Conservation (phyloP, 305 asterid genomes). For the Solanum chacoense region DNA sequence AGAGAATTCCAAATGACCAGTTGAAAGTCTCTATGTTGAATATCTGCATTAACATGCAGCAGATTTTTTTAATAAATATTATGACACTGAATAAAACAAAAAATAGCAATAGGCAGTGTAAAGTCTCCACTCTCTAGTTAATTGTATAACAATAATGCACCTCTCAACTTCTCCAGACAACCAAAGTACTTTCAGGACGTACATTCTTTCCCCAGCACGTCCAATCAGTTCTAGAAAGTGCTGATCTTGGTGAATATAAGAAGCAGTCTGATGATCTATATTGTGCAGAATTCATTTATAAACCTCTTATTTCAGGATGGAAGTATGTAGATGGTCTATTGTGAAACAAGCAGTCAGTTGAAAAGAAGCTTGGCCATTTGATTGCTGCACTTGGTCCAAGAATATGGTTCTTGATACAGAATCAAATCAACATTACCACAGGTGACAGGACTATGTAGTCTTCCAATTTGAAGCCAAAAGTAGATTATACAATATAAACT, state of each 20-base stretch:
- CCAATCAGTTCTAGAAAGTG: not conserved
- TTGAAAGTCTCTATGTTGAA: conserved; percentile 74
- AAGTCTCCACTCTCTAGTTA: not conserved
- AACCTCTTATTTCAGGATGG: not conserved
- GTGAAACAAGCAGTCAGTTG: not conserved
- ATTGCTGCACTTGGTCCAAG: not conserved
- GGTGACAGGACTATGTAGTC: not conserved
- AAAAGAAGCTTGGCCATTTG: not conserved
- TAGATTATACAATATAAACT: not conserved
- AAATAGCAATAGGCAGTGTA: not conserved
- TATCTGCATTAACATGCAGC: conserved; percentile 39
- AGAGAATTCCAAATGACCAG: conserved; percentile 95
- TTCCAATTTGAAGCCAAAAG: not conserved
- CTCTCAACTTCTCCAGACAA: not conserved
- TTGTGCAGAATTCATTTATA: not conserved
- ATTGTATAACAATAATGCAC: not conserved
- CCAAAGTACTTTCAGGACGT: not conserved
- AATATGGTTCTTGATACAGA: not conserved
- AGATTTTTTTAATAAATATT: not conserved
- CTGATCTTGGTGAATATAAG: not conserved
- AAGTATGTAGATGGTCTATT: not conserved
- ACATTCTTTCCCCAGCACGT: not conserved
- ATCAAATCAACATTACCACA: not conserved
- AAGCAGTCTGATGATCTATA: not conserved
- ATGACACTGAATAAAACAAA: not conserved